These are phyloP conservation scores for Carex myosuroides DNA, from an alignment of 176 grass and related monocot genomes.

Conservation along the genomic window DNA sequence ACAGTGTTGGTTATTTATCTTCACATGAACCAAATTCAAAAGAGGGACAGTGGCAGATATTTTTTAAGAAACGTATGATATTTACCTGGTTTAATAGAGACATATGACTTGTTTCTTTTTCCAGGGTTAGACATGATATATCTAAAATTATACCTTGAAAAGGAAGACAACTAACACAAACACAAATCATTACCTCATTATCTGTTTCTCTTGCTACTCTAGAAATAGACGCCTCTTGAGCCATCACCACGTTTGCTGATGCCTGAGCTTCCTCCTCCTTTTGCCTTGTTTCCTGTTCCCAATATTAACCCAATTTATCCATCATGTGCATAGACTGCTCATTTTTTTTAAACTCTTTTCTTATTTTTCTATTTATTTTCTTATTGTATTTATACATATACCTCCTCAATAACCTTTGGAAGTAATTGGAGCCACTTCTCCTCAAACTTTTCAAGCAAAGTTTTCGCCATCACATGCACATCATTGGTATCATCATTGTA, in stretches of 20 bases:
- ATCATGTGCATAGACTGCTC: not conserved
- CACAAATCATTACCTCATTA: conserved; percentile 45
- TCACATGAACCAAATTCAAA: conserved; percentile 1
- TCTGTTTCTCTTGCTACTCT: conserved; percentile 76
- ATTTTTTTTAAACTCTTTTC: conserved; percentile 1
- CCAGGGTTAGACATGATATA: not conserved
- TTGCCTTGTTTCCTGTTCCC: conserved; percentile 91
- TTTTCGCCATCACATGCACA: conserved; percentile 73
- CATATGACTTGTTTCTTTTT: not conserved
- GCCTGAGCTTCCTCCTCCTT: conserved; percentile 54
- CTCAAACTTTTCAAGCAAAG: conserved; percentile 85
- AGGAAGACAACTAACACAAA: not conserved
- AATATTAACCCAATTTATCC: conserved; percentile 11
- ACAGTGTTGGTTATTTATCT: not conserved
- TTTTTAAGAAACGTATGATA: not conserved
- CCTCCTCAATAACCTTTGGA: conserved; percentile 83
- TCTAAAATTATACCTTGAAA: not conserved
- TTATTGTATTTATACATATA: conserved; percentile 15
- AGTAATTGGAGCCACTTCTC: conserved; percentile 76
- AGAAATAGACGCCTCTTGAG: conserved; percentile 48
- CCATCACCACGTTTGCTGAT: conserved; percentile 25
- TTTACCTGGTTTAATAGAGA: conserved; percentile 11
- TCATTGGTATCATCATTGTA: conserved; percentile 65
- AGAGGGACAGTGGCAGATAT: not conserved
- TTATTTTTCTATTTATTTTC: not conserved